A percentile compares a stretch with the other conserved stretches of the same genome.
phyloP scores from a whole-genome alignment of 139 green algal genomes.

The Coelastrella sp. region DNA sequence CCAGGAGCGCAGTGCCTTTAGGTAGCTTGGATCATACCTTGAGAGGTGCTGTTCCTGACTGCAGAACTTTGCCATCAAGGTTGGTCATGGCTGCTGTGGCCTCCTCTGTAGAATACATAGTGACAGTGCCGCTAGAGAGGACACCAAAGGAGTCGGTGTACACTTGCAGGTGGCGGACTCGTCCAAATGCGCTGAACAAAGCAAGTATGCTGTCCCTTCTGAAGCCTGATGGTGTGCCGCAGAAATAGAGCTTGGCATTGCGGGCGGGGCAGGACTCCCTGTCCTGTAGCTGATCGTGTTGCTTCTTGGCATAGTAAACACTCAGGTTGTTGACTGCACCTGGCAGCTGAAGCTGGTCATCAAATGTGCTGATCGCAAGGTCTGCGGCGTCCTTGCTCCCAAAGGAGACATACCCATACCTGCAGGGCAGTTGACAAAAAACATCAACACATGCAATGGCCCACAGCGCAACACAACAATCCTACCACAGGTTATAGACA shows the following conservation, averaged over 20 bases:
- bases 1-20: too few relatives aligned
- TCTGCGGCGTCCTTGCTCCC: slow-evolving; percentile 40
- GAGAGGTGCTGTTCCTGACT: slow-evolving; percentile 38
- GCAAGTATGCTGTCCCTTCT: slow-evolving; percentile 36
- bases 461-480: not conserved
- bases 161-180: slow-evolving; percentile 47
- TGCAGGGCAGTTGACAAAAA: not conserved
- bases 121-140: slow-evolving; percentile 45
- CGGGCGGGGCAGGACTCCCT: slow-evolving; percentile 34
- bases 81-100: slow-evolving; percentile 43
- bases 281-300: slow-evolving; percentile 26
- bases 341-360: slow-evolving; percentile 49
- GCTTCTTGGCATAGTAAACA: slow-evolving; percentile 50
- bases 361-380: slow-evolving; percentile 36
- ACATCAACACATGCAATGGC: not conserved
- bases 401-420: slow-evolving; percentile 47
- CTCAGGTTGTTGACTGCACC: slow-evolving; percentile 10
- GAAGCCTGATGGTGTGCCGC: slow-evolving; percentile 34
- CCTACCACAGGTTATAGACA: not conserved
- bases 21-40: slow-evolving; percentile 19
- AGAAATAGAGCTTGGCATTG: slow-evolving; percentile 52
- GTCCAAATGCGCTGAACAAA: slow-evolving; percentile 44
- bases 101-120: slow-evolving; percentile 44
- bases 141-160: slow-evolving; percentile 39
- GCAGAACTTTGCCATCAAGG: slow-evolving; percentile 42